A percentile compares a stretch with the other conserved stretches of the same genome.
Conservation (phyloP, 805 yeast genomes). For the Candida jianshihensis region DNA sequence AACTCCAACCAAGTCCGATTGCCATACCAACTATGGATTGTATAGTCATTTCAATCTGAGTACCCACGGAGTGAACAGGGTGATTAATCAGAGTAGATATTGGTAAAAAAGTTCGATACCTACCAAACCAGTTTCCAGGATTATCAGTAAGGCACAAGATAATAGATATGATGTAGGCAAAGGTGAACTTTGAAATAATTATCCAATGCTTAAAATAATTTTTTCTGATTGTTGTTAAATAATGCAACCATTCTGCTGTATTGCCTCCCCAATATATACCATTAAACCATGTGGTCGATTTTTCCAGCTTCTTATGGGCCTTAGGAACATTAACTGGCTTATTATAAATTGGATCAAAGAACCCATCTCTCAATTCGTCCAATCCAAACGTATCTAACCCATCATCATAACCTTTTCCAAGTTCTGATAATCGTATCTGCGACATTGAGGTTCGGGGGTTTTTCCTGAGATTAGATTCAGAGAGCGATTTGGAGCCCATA, state of each 20-base stretch:
- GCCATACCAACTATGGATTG: constrained; percentile 33
- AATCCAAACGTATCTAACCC: constrained; percentile 28
- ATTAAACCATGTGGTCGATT: not conserved
- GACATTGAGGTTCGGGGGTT: constrained; percentile 29
- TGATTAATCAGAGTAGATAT: constrained; percentile 38
- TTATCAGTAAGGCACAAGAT: constrained; percentile 32
- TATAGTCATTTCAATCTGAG: constrained; percentile 38
- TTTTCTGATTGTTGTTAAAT: not conserved
- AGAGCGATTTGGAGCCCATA: constrained; percentile 2
- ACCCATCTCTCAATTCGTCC: constrained; percentile 43
- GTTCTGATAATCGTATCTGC: constrained; percentile 25
- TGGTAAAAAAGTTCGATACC: constrained; percentile 33
- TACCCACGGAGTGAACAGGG: constrained; percentile 39
- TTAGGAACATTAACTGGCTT: constrained; percentile 18
- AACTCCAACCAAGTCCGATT: constrained; percentile 38
- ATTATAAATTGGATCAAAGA: constrained; percentile 38
- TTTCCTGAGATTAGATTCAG: constrained; percentile 5
- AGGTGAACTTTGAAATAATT: constrained; percentile 11
- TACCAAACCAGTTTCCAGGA: constrained; percentile 37
- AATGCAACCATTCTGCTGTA: not conserved
- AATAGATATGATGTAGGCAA: constrained; percentile 34
- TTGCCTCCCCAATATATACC: not conserved
- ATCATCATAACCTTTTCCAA: constrained; percentile 16
- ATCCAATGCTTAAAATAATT: constrained; percentile 10
- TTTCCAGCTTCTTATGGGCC: not conserved